Evolutionary conservation across 768 basidiomycete genomes (phyloP).

Genomic region (Agaricus subrufescens): DNA sequence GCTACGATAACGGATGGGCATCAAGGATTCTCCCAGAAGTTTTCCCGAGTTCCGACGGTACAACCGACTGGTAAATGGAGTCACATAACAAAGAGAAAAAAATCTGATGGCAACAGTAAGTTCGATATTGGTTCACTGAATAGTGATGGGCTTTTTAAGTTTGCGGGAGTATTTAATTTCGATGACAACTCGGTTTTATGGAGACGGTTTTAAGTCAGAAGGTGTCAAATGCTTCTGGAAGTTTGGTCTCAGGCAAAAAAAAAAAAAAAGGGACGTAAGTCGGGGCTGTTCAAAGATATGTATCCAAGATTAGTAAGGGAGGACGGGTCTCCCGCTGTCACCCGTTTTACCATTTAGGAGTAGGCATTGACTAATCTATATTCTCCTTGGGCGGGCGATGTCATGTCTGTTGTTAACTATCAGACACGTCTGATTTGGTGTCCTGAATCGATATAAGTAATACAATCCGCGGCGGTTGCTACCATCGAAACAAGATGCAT

Average conservation of each 20-base stretch:
- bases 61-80: too few relatives aligned
- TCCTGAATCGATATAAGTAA: background rate
- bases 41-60: background rate
- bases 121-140: background rate
- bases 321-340: background rate
- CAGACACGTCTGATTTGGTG: background rate
- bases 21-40: background rate
- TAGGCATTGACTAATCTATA: background rate
- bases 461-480: background rate
- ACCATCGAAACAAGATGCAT: constrained; percentile 1
- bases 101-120: background rate
- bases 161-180: background rate
- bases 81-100: too few relatives aligned
- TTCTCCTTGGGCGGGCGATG: background rate
- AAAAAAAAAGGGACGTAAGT: too few relatives aligned
- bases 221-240: constrained; percentile 4
- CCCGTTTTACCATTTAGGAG: background rate
- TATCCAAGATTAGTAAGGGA: background rate
- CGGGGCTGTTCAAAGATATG: background rate
- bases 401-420: background rate
- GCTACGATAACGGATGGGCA: background rate
- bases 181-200: background rate
- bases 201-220: background rate
- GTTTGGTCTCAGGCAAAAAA: background rate
- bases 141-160: background rate